Evolutionary conservation across 805 yeast species (phyloP), one percentile per base, ranked within the genome.

Genomic region (Ogataea parapolymorpha): DNA sequence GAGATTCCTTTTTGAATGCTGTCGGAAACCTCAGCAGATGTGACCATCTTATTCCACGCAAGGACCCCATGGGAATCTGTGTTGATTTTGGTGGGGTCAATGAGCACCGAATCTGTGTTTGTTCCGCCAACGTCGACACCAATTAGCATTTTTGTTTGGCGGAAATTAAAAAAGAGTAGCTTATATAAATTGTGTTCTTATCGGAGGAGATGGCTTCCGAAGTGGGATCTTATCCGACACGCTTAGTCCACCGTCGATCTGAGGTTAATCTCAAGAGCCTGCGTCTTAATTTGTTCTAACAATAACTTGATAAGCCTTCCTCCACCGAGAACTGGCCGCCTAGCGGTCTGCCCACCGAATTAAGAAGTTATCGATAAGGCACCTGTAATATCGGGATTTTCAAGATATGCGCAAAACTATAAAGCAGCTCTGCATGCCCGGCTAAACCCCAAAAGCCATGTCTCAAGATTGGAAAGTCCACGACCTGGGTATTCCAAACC

Each of bases 101-200:
- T 42, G 17, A 73, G 52, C 24, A 72, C 77, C 16, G 71, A 62
- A 51, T 73, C 77, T 1, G 77, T 70, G 57, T 72, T 72, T 26
- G 77, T 73, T 12, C 77, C 77, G 17, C 78, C 78, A 31, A 73
- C 77, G 51, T 73, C 78, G 14, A 73, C 68, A 17, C 77, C 79
- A 26, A 72, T 64, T 7, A 68, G 32, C 38, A 43, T 25, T 7
- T 41, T 7, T 14, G 27, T 16, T 22, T 15, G 11, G 16, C 6
- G 5, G 15, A 13, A 17, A 5, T 16, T 8, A 24, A 12, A 15
- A 11, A 22, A 3, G 16, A 12, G n/a, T 14, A 9, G 7, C 12
- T 12, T 10, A 22, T 32, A 18, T 29, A 26, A 12, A 32, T 12
- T 5, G 5, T 3, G 2, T 12, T 6, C 9, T 31, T 18, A 31